These are phyloP conservation scores for Dovyalis caffra DNA, from an alignment of 345 rosid genomes.

Conservation along the genomic window DNA sequence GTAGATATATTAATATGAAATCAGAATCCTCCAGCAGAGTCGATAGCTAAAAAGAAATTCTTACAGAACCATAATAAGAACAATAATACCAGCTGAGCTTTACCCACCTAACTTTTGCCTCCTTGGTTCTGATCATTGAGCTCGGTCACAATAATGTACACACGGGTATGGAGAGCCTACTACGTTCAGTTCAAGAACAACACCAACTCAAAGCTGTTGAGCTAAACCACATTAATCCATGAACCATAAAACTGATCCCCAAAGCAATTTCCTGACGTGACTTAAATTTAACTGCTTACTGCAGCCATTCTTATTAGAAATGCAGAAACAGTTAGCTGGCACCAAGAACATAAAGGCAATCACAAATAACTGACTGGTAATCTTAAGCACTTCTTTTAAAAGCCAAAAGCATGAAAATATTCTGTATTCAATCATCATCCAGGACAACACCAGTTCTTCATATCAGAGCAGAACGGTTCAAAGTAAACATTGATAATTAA, in stretches of 20 bases:
- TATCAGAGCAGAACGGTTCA: no score
- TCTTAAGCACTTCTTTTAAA: no score
- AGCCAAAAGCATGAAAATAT: no score
- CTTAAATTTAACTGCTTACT: background rate
- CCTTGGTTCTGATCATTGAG: background rate
- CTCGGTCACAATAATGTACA: background rate
- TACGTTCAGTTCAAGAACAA: background rate
- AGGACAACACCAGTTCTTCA: no score
- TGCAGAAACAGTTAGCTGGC: background rate
- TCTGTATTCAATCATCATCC: no score
- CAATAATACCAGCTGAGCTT: background rate
- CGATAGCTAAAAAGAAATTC: background rate
- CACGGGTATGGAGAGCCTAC: background rate
- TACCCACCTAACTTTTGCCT: background rate
- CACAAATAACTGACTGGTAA: no score
- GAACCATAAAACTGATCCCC: background rate
- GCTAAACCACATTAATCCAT: background rate
- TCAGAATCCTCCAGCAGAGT: background rate
- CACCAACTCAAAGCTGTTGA: background rate
- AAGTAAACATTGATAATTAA: no score
- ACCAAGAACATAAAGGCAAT: no score
- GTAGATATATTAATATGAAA: background rate
- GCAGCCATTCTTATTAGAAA: background rate
- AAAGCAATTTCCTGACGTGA: background rate
- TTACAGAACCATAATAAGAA: background rate